A percentile compares a stretch with the other conserved stretches of the same genome.
Evolutionary conservation across 352 stramenopile species (phyloP).

Genomic region (Phytophthora pisi): DNA sequence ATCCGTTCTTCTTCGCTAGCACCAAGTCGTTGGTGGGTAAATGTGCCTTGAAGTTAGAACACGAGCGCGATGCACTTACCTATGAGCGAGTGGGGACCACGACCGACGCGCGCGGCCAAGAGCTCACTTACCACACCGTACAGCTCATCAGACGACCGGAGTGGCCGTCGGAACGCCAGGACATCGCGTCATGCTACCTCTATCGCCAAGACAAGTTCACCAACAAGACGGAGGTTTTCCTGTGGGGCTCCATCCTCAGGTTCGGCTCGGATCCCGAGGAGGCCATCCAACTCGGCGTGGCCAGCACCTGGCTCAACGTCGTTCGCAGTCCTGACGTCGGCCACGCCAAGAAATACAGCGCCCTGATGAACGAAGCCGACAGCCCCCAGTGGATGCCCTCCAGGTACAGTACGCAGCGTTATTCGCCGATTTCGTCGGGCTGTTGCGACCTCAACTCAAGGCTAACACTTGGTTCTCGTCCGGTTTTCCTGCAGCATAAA

Average conservation of each 20-base stretch:
- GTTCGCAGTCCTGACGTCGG: slow-evolving; percentile 24
- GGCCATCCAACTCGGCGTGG: slow-evolving; percentile 40
- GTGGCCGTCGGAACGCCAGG: slow-evolving; percentile 42
- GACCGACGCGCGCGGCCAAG: slow-evolving; percentile 32
- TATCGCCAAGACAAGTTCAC: slow-evolving; percentile 29
- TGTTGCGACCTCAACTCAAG: too few species aligned
- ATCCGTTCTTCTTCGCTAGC: slow-evolving; percentile 47
- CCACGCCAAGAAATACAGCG: slow-evolving; percentile 35
- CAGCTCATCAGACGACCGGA: slow-evolving; percentile 49
- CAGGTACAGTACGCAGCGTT: slow-evolving; percentile 13
- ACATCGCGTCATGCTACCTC: slow-evolving; percentile 42
- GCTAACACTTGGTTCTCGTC: slow-evolving; percentile 4
- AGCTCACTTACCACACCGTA: slow-evolving; percentile 48
- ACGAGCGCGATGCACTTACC: slow-evolving; percentile 44
- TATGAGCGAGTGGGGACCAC: slow-evolving; percentile 51
- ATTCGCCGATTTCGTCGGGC: too few species aligned
- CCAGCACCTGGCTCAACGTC: slow-evolving; percentile 40
- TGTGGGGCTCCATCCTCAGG: slow-evolving; percentile 42
- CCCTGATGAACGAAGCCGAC: slow-evolving; percentile 34
- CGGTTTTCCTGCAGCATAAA: slow-evolving; percentile 21
- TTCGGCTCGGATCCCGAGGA: slow-evolving; percentile 33
- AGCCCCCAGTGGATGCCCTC: slow-evolving; percentile 30
- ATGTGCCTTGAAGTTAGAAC: slow-evolving; percentile 35
- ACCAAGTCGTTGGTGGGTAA: slow-evolving; percentile 52
- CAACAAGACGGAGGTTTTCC: slow-evolving; percentile 43